Base-by-base conservation (phyloP, 108 stramenopile species). In the Cylindrotheca closterium region DNA sequence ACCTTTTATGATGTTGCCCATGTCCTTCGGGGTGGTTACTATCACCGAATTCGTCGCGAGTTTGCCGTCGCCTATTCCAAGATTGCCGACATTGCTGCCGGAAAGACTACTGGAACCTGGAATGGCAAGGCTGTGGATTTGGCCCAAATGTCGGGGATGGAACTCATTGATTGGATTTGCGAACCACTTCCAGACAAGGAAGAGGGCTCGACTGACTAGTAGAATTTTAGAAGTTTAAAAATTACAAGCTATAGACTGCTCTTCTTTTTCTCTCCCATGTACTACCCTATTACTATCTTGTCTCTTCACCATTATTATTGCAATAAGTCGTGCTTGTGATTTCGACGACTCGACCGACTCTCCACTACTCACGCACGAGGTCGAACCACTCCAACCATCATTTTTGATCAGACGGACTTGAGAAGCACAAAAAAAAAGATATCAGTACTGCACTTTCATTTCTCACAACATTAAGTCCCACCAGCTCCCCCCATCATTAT, bases 1-100 rank as follows among this genome's bases (percentile, higher is more conserved):
- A 94, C 92, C 4, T 96, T 92, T 79, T 99, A 99, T 70, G 96
- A 99, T 76, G 98, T 99, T 27, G 97, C 97, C 21, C 99, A 99
- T 77, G 97, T 99, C 4, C 79, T 99, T n/a, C 96, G 95, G 68
- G 78, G 85, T 29, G 60, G 75, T 1, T 85, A 88, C 64, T 91
- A 86, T 68, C 85, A 88, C 33, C 69, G 77, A 25, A 87, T 95
- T 28, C 82, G 80, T 22, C 70, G 72, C 17, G 96, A 97, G 61
- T 93, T 95, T 65, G 90, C 91, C 17, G 61, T 91, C 26, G 92
- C 93, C 12, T 95, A 92, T 65, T 81, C 86, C 33, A 90, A 91
- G 67, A 91, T 94, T 78, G 84, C 80, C 23, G 75, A 83, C 48
- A 80, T 75, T 21, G 81, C 83, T 15, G 28, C 56, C 17, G 73